These are phyloP conservation scores for Dendrothele bispora DNA, from an alignment of 768 basidiomycete genomes.

Conservation along the genomic window DNA sequence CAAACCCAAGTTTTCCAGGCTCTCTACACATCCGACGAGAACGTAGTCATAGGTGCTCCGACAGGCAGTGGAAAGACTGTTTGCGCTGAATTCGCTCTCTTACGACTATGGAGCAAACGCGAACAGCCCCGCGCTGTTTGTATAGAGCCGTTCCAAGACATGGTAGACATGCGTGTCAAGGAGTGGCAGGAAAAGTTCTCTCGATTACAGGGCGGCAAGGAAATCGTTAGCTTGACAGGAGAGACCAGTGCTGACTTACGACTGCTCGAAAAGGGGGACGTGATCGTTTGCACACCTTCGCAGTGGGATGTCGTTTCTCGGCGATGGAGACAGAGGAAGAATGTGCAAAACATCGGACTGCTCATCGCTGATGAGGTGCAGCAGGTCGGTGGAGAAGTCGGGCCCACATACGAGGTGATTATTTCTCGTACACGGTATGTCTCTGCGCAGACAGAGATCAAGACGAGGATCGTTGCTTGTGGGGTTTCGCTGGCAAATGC, in stretches of 20 bases:
- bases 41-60: constrained; percentile 94
- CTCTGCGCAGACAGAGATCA: constrained; percentile 87
- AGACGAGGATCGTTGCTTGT: constrained; percentile 93
- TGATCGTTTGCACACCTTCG: constrained; percentile 90
- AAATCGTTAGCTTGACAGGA: constrained; percentile 90
- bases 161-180: constrained; percentile 87
- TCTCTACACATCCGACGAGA: constrained; percentile 93
- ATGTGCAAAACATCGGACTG: constrained; percentile 90
- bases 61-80: constrained; percentile 98
- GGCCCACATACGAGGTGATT: constrained; percentile 95
- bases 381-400: constrained; percentile 90
- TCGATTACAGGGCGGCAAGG: constrained; percentile 84
- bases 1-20: constrained; percentile 99
- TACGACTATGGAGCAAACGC: constrained; percentile 89
- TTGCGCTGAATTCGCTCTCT: constrained; percentile 92
- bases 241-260: constrained; percentile 92
- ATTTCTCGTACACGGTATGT: constrained; percentile 97
- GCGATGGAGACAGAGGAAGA: constrained; percentile 95
- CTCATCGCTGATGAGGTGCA: constrained; percentile 96
- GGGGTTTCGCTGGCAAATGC: constrained; percentile 96
- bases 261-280: constrained; percentile 85
- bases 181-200: constrained; percentile 92
- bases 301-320: constrained; percentile 96
- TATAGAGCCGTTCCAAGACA: constrained; percentile 95
- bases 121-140: constrained; percentile 82